Evolutionary conservation across 202 grass and related monocot genomes (phyloP), one percentile per base, ranked within the genome.

Genomic region (Bolboschoenoplectus hybrid): DNA sequence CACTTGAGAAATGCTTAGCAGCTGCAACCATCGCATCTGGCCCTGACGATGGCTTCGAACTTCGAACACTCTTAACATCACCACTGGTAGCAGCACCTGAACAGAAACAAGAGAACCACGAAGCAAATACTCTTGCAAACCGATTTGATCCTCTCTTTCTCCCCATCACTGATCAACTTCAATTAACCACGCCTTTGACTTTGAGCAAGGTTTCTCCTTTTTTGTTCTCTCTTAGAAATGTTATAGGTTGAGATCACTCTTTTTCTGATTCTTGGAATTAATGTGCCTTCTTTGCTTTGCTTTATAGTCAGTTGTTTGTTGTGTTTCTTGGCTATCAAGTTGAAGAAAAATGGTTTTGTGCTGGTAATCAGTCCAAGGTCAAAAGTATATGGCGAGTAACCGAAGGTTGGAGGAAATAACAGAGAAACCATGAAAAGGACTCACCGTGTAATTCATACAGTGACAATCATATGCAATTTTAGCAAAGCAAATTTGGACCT

Each of bases 31-130:
- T 91, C 46, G n/a, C 44, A 46, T 50, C 35, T 41, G 76, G 56
- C 11, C 63, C 69, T 17, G 49, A 38, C 7, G 13, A 46, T 9
- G 70, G 4, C 38, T 83, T 19, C 10, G 26, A 51, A 11, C 26
- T 57, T 38, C 9, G 6, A 35, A 1, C 56, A 45, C 35, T 79
- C 40, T 43, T 53, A n/a, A 16, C 45, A n/a, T 79, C 34, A 61
- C 3, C 41, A 65, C 40, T 32, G 10, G 50, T 7, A 63, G 2
- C 19, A 82, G 6, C 34, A 75, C 41, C 49, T 6, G 58, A 69
- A 66, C 69, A 94, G 53, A 91, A 68, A 8, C 83, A 45, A 51
- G 83, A 66, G 60, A 94, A 64, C 89, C 85, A 86, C 38, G 52
- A 78, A 52, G 85, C 82, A 60, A 91, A 36, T 38, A 81, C 67